Percentiles rank a stretch among this genome's conserved stretches.
These are phyloP conservation scores for Meira miltonrushii DNA, from an alignment of 1,284 basidiomycete species.

Conservation along the genomic window DNA sequence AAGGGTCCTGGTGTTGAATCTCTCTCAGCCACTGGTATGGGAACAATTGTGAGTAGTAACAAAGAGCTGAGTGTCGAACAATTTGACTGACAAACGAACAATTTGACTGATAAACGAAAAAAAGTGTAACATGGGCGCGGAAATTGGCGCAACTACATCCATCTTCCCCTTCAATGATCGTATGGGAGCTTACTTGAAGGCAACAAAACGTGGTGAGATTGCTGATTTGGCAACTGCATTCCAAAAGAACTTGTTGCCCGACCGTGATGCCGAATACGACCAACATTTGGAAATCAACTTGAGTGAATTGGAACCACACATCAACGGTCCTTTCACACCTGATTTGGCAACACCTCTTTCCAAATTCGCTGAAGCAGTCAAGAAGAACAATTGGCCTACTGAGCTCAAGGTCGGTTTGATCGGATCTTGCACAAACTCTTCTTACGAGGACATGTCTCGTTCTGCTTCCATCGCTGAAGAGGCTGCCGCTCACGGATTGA, in stretches of 20 bases:
- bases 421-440: constrained; percentile 99
- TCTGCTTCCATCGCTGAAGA: constrained; percentile 88
- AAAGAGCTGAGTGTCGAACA: no score
- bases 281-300: constrained; percentile 91
- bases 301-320: constrained; percentile 92
- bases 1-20: constrained; percentile 73
- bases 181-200: constrained; percentile 87
- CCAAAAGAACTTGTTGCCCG: constrained; percentile 84
- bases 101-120: no score
- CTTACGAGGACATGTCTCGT: constrained; percentile 99
- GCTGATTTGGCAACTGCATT: constrained; percentile 85
- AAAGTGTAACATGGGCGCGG: constrained; percentile 97
- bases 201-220: constrained; percentile 83
- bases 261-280: constrained; percentile 88
- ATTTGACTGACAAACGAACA: no score
- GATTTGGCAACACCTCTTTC: constrained; percentile 63
- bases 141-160: constrained; percentile 97
- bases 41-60: constrained; percentile 65
- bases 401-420: constrained; percentile 97
- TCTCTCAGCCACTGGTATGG: constrained; percentile 98
- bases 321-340: constrained; percentile 87
- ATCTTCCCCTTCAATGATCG: constrained; percentile 97
- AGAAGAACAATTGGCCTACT: constrained; percentile 92
- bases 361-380: constrained; percentile 84
- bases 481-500: constrained; percentile 78